Evolutionary conservation across 1,284 basidiomycete species (phyloP).

Genomic region (Boletus sp.): DNA sequence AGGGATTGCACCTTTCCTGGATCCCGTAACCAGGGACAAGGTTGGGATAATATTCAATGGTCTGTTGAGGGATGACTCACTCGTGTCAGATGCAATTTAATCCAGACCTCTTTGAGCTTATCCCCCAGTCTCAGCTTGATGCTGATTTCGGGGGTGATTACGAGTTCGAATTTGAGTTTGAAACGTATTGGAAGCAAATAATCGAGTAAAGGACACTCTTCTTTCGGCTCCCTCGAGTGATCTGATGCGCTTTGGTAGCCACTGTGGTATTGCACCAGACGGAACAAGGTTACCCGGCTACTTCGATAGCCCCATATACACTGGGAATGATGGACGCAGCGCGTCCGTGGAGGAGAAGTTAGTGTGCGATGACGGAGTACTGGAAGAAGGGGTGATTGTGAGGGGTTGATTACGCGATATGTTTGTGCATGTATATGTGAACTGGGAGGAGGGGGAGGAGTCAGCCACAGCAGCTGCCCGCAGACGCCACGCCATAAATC

Average conservation of each 20-base stretch:
- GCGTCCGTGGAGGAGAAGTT: background rate
- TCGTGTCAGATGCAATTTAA: conserved; percentile 79
- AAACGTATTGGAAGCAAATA: conserved; percentile 76
- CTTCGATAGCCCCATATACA: conserved; percentile 23
- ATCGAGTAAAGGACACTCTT: conserved; percentile 45
- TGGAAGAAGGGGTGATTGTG: background rate
- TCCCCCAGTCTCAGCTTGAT: conserved; percentile 75
- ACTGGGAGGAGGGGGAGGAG: background rate
- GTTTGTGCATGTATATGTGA: conserved; percentile 22
- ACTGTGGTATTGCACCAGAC: conserved; percentile 58
- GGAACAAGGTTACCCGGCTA: conserved; percentile 45
- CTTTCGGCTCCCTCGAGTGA: background rate
- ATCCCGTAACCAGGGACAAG: conserved; percentile 89
- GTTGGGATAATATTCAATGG: conserved; percentile 33
- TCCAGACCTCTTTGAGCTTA: conserved; percentile 71
- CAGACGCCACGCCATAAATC: conserved; percentile 28
- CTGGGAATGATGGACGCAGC: background rate
- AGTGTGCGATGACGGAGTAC: too few relatives aligned
- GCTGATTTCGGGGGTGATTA: conserved; percentile 79
- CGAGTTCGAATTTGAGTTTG: conserved; percentile 73
- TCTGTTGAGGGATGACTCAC: conserved; percentile 1
- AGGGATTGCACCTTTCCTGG: conserved; percentile 83
- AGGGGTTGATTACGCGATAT: conserved; percentile 22
- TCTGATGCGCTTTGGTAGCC: conserved; percentile 33
- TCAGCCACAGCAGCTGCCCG: conserved; percentile 18